Conservation (phyloP, 306 rosid species). For the Delonix regia region DNA sequence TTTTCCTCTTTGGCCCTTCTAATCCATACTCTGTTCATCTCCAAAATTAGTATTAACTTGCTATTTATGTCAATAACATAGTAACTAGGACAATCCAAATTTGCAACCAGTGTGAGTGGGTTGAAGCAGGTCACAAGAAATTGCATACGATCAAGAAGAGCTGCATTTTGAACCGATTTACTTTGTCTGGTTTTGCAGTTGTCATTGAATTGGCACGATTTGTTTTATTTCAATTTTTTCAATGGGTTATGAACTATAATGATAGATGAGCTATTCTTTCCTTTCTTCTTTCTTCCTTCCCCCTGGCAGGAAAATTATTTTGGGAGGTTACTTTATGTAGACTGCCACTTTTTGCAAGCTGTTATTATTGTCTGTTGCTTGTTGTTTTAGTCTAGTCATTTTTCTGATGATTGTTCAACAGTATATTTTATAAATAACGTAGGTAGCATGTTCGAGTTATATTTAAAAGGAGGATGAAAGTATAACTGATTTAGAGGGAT, state of each 20-base stretch:
- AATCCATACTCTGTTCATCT: no score
- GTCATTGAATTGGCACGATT: background rate
- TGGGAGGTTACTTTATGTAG: conserved; percentile 23
- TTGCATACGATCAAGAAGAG: no score
- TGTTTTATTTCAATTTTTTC: no score
- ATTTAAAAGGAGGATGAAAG: conserved; percentile 5
- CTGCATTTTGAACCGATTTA: background rate
- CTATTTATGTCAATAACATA: no score
- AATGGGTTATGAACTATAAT: background rate
- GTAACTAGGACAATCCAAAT: no score
- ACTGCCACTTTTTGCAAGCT: conserved; percentile 17
- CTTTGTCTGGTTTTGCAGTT: background rate
- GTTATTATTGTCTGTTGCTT: background rate
- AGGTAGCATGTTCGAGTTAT: background rate
- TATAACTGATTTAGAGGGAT: background rate
- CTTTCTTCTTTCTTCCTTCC: background rate
- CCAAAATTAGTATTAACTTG: no score
- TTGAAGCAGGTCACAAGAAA: no score
- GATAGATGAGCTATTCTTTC: background rate
- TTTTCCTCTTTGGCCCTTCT: no score
- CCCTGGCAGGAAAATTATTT: background rate
- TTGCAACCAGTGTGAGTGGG: no score
- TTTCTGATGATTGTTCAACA: background rate
- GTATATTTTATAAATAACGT: background rate
- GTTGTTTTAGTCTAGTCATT: background rate